Percentiles rank a stretch among this genome's conserved stretches.
Conservation (phyloP, 805 yeast species). For the Yamadazyma sp. region DNA sequence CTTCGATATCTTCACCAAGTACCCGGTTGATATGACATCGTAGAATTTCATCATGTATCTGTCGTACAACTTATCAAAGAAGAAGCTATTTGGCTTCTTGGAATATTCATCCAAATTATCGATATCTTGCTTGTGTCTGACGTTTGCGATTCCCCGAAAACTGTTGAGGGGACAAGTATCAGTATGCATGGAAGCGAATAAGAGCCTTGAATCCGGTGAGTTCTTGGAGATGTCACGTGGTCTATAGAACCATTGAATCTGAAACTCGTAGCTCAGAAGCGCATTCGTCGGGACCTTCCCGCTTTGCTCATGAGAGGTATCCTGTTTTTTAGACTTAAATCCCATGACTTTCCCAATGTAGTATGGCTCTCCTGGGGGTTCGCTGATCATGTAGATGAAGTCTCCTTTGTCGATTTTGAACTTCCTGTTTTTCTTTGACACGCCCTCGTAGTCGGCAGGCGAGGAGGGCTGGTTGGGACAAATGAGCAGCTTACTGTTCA, state of each 20-base stretch:
- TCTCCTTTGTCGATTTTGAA: conserved; percentile 53
- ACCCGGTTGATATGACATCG: conserved; percentile 66
- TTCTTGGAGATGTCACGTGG: conserved; percentile 78
- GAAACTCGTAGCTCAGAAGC: conserved; percentile 55
- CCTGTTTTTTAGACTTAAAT: conserved; percentile 34
- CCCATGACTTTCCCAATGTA: conserved; percentile 84
- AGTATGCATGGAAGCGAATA: conserved; percentile 83
- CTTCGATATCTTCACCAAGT: conserved; percentile 36
- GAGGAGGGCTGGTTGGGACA: conserved; percentile 32
- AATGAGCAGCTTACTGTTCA: conserved; percentile 33
- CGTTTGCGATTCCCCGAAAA: conserved; percentile 72
- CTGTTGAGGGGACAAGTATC: conserved; percentile 77
- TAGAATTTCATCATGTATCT: conserved; percentile 80
- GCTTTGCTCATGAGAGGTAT: conserved; percentile 21
- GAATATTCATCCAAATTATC: conserved; percentile 56
- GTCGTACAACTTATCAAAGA: conserved; percentile 84
- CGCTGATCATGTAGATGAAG: conserved; percentile 78
- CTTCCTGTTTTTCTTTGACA: not conserved
- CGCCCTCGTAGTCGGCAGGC: conserved; percentile 1
- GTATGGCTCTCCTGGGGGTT: conserved; percentile 94
- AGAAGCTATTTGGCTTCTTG: conserved; percentile 66
- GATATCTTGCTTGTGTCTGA: conserved; percentile 67
- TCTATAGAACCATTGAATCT: conserved; percentile 89
- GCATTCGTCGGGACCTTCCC: conserved; percentile 27
- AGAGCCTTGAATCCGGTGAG: conserved; percentile 66